A percentile compares a stretch with the other conserved stretches of the same genome.
phyloP scores from a whole-genome alignment of 805 yeast genomes.

The Zygosaccharomyces lentus region DNA sequence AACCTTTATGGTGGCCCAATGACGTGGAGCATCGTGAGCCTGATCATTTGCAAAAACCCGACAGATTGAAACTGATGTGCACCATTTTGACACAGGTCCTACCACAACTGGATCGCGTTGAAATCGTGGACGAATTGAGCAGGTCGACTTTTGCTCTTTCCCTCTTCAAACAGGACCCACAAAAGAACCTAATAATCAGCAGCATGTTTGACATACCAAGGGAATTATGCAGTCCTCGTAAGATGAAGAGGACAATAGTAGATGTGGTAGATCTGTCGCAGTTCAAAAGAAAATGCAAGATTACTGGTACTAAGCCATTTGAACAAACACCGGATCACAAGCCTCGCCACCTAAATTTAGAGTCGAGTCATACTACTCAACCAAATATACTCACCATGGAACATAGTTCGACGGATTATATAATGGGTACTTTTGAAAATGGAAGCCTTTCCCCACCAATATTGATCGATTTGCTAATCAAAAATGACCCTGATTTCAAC shows the following conservation, averaged over 20 bases:
- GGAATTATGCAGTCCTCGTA: constrained; percentile 10
- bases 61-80: constrained; percentile 49
- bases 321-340: background rate
- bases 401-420: background rate
- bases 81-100: constrained; percentile 30
- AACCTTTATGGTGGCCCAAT: constrained; percentile 72
- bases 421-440: background rate
- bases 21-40: constrained; percentile 62
- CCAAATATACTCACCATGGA: background rate
- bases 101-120: constrained; percentile 14
- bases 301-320: background rate
- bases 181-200: constrained; percentile 13
- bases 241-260: background rate
- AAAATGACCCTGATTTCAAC: constrained; percentile 10
- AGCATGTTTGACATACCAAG: constrained; percentile 19
- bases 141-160: constrained; percentile 18
- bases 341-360: background rate
- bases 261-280: constrained; percentile 7
- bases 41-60: constrained; percentile 61
- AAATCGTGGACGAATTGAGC: constrained; percentile 16
- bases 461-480: constrained; percentile 11
- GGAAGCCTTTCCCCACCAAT: constrained; percentile 8
- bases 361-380: background rate
- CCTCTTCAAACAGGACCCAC: constrained; percentile 15
- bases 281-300: background rate